Evolutionary conservation across 495 filamentous ascomycete genomes (phyloP), one percentile per base, ranked within the genome.

Genomic region (Tuber indicum): DNA sequence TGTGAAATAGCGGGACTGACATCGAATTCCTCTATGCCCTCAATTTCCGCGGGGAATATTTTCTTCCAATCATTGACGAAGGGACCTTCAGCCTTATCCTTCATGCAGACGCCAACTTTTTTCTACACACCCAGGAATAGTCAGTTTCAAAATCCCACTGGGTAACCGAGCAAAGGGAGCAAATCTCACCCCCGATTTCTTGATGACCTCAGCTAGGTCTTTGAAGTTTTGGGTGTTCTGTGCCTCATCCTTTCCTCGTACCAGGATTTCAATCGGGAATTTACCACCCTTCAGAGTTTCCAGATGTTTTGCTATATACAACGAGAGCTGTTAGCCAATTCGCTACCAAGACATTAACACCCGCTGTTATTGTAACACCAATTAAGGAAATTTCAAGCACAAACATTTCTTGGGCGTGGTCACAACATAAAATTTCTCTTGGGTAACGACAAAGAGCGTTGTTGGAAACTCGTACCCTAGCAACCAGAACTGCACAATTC

Each of bases 381-480:
- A 66, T 46, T 19, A 72, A 76, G 62, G 8, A 71, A 41, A 26
- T 36, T 12, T 26, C 58, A 36, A 36, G 58, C 58, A 70, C 84
- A 76, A 83, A 96, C 94, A 94, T 90, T 99, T 99, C 86, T 99
- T 99, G 32, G 93, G 91, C 17, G 96, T 98, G 3, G 96, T 98
- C 74, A 98, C 91, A 72, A 98, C 90, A 84, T 94, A 95, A 78
- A 98, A 86, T 74, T 89, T 88, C 74, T 98, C 96, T 72, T 90
- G 89, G 16, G 96, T 98, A 81, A 98, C 88, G 70, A 99, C 87
- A 85, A 99, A 91, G 62, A 98, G 87, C 0, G 96, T 98, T 21
- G 96, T 93, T 69, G 96, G 96, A 82, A 99, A 99, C 84, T 99
- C 96, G 87, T 98, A 99, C 79, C 96, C 96, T 76, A 99, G 89